Evolutionary conservation across 345 rosid genomes (phyloP).

Genomic region (Euphorbia peplus): DNA sequence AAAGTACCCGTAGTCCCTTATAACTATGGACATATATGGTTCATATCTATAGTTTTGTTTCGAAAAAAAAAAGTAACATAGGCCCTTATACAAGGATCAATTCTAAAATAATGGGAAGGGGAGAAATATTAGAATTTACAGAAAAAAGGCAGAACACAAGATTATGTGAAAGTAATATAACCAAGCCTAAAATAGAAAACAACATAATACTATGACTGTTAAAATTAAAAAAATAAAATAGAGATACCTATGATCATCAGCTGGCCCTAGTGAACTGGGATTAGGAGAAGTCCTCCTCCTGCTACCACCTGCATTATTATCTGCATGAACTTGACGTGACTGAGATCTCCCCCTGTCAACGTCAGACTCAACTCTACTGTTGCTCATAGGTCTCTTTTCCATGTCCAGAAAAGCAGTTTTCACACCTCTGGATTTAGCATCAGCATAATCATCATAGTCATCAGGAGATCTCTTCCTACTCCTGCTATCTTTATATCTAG

Average conservation of each 20-base stretch:
- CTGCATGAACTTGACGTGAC: constrained; percentile 49
- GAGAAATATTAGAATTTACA: neutral
- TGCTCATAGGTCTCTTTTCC: constrained; percentile 44
- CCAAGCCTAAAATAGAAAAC: neutral
- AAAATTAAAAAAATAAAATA: neutral
- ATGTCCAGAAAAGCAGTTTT: constrained; percentile 34
- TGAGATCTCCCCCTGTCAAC: constrained; percentile 64
- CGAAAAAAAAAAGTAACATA: neutral
- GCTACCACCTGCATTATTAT: constrained; percentile 32
- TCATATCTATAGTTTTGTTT: neutral
- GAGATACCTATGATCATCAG: constrained; percentile 70
- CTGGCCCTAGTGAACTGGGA: constrained; percentile 52
- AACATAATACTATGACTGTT: neutral
- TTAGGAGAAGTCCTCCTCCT: constrained; percentile 49
- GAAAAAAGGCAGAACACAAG: neutral
- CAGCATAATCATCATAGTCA: constrained; percentile 54
- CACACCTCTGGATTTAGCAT: constrained; percentile 40
- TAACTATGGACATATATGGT: neutral
- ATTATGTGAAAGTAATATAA: neutral
- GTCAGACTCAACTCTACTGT: constrained; percentile 58
- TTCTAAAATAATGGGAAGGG: neutral
- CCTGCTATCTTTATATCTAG: constrained; percentile 55
- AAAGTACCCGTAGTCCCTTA: neutral
- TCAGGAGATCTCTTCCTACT: constrained; percentile 71
- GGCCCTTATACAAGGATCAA: neutral